Evolutionary conservation across 2,329 filamentous ascomycete genomes (phyloP).

Genomic region (Hansfordia pulvinata): DNA sequence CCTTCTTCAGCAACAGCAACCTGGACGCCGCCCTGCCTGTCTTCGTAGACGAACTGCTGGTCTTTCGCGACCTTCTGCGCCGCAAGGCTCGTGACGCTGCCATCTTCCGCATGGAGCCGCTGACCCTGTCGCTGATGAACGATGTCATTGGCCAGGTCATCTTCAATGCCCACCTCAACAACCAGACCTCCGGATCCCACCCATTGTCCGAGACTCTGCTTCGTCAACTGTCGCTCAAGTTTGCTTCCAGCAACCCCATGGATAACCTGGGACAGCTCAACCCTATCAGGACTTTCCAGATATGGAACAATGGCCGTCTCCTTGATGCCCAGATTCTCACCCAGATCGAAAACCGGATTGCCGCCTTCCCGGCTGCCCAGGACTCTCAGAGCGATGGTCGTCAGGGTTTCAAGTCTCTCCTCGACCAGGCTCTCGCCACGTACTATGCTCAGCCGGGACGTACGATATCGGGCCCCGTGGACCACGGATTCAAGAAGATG

Average conservation of each 20-base stretch:
- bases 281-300: conserved; percentile 12
- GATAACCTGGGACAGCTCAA: conserved; percentile 14
- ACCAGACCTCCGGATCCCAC: conserved; percentile 14
- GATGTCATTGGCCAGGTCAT: conserved; percentile 17
- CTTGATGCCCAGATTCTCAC: conserved; percentile 15
- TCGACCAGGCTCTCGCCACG: conserved; percentile 17
- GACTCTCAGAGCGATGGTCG: conserved; percentile 6
- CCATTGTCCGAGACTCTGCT: conserved; percentile 17
- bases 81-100: conserved; percentile 6
- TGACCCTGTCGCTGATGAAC: conserved; percentile 16
- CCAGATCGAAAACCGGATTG: conserved; percentile 12
- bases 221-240: conserved; percentile 13
- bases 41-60: conserved; percentile 14
- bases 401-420: conserved; percentile 13
- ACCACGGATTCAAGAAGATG: conserved; percentile 14
- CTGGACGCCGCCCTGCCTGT: conserved; percentile 15
- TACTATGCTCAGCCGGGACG: conserved; percentile 14
- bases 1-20: conserved; percentile 18
- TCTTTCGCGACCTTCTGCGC: conserved; percentile 13
- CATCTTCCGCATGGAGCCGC: conserved; percentile 11
- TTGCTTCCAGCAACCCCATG: conserved; percentile 11
- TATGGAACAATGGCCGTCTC: conserved; percentile 18
- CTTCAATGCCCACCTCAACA: conserved; percentile 16
- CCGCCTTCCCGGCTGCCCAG: conserved; percentile 10
- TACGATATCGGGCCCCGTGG: conserved; percentile 7